phyloP scores from a whole-genome alignment of 129 eudicot genomes.

The Ambrosia trifida region DNA sequence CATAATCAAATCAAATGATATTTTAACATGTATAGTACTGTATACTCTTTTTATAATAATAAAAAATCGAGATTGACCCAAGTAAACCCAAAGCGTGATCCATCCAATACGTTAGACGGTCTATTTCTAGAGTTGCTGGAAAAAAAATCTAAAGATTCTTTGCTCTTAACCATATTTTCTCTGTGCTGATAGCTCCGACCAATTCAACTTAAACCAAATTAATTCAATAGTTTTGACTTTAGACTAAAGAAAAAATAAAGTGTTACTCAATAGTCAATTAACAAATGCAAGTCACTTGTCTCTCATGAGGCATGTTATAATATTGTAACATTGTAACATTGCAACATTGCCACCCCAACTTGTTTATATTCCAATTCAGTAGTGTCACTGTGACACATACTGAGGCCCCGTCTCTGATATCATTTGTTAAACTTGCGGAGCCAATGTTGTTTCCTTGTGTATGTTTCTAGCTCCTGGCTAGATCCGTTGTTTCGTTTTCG shows the following conservation, averaged over 20 bases:
- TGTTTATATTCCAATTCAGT: background rate
- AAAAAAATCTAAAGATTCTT: background rate
- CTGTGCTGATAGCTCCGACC: constrained; percentile 1
- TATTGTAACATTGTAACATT: too few species aligned
- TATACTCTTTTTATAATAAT: too few species aligned
- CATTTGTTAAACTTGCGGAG: too few species aligned
- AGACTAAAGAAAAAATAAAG: background rate
- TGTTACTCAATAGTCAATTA: background rate
- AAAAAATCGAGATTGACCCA: background rate
- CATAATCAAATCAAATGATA: too few species aligned
- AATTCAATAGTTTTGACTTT: constrained; percentile 18
- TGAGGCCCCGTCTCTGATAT: background rate
- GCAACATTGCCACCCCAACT: background rate
- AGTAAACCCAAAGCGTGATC: background rate
- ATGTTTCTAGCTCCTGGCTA: too few species aligned
- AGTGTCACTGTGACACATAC: background rate
- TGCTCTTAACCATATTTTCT: background rate
- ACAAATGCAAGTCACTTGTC: background rate
- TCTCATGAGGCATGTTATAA: too few species aligned
- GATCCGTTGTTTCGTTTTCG: too few species aligned
- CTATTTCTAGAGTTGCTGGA: too few species aligned
- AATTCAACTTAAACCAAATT: background rate
- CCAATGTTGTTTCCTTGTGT: too few species aligned
- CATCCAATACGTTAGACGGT: background rate
- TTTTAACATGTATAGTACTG: too few species aligned